A percentile compares a stretch with the other conserved stretches of the same genome.
Evolutionary conservation across 2,329 filamentous ascomycete genomes (phyloP).

Genomic region (Venturiaceae sp.): DNA sequence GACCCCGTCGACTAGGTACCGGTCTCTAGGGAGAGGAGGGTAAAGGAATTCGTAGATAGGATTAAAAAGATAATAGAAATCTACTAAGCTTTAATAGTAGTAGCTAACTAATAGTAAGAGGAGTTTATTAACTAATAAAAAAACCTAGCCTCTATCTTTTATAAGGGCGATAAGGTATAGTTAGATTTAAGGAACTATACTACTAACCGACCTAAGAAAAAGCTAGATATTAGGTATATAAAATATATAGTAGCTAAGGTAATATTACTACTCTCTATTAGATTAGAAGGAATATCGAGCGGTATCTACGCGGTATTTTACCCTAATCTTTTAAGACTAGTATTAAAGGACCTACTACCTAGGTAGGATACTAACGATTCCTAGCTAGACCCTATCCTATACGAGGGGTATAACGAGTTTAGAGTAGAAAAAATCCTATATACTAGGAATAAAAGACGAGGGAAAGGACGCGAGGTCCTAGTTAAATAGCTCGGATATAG

Average conservation of each 20-base stretch:
- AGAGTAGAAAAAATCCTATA: neutral
- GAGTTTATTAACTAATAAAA: neutral
- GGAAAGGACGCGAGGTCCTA: neutral
- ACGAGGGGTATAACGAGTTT: neutral
- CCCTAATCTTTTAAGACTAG: neutral
- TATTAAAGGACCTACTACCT: neutral
- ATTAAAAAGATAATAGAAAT: neutral
- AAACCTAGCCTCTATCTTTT: neutral
- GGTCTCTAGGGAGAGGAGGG: neutral
- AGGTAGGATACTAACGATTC: neutral
- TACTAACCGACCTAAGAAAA: too few relatives aligned
- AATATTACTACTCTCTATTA: too few relatives aligned
- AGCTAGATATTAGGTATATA: too few relatives aligned
- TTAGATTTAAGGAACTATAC: neutral
- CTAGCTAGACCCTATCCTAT: neutral
- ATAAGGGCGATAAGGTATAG: neutral
- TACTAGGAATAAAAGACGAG: too few relatives aligned
- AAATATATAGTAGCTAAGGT: too few relatives aligned
- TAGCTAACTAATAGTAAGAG: neutral
- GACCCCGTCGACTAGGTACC: neutral
- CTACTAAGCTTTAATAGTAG: neutral
- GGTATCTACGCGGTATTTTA: neutral
- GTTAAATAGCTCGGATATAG: neutral
- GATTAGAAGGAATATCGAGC: neutral
- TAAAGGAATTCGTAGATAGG: neutral